A percentile compares a stretch with the other conserved stretches of the same genome.
Conservation (phyloP, 148 eudicot genomes). For the Diospyros lotus region DNA sequence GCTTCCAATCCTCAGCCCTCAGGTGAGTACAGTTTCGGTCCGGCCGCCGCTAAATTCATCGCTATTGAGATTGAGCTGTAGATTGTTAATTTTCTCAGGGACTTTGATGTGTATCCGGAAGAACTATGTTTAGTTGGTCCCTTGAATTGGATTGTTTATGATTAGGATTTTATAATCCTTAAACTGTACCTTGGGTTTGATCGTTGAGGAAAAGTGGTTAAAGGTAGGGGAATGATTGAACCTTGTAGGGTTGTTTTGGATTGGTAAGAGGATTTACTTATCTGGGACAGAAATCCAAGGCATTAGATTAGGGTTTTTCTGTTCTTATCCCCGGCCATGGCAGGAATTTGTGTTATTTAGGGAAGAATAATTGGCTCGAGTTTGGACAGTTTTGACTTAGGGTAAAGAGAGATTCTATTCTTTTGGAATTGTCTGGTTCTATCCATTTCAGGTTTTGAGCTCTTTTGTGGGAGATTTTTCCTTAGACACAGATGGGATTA, state of each 20-base stretch:
- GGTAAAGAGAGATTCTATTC: not conserved
- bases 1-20: constrained; percentile 6
- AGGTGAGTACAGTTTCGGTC: not conserved
- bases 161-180: not conserved
- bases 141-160: not conserved
- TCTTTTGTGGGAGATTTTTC: too few relatives aligned
- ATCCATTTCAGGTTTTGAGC: too few relatives aligned
- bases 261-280: not conserved
- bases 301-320: not conserved
- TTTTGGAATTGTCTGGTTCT: not conserved
- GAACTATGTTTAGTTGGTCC: not conserved
- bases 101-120: not conserved
- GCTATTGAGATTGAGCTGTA: not conserved
- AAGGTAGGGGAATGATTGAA: not conserved
- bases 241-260: not conserved
- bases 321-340: not conserved
- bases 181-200: not conserved
- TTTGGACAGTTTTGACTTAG: not conserved
- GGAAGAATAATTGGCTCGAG: not conserved
- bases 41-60: not conserved
- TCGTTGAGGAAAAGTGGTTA: not conserved
- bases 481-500: too few relatives aligned
- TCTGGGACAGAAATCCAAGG: not conserved
- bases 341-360: not conserved
- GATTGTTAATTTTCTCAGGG: not conserved